Evolutionary conservation across 306 rosid genomes (phyloP), one percentile per base, ranked within the genome.

Genomic region (Cucurbita moschata): DNA sequence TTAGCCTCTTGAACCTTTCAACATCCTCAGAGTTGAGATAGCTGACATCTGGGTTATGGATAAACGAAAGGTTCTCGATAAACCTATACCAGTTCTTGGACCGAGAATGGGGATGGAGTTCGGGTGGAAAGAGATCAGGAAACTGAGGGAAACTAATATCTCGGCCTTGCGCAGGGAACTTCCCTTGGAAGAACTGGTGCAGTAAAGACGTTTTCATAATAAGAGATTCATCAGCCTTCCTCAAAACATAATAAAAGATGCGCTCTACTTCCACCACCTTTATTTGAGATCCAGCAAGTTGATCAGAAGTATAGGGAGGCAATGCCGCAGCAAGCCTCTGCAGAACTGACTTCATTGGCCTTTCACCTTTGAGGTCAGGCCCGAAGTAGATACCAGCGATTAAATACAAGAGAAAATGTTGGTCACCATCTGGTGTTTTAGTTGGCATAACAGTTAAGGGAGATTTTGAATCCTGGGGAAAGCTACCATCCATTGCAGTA

Each of bases 1-100:
- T 83, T 46, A 89, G 84, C 84, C 85, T 85, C 88, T 83, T 89
- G 77, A 87, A 92, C 82, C 90, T 85, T 62, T 86, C 88, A 62
- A 86, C 7, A 65, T 89, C 96, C 74, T 81, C 86, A 21, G 64
- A 44, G 47, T 57, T 84, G 16, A 83, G 70, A 50, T 63, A 63
- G 49, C 18, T 16, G 50, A 63, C 50, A 39, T n/a, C 70, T 40
- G 70, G 70, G 35, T 63, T 40, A 30, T 63, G 19, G 70, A 63
- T 63, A 39, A 63, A 63, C 10, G 50, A 63, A 63, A 63, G 30
- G 50, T n/a, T 63, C 1, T 63, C 70, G 7, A 63, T 38, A 39
- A 16, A 63, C 35, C 70, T 63, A 8, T 42, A 63, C 70, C 70
- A 40, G 49, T 63, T 63, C 49, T 18, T 63, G 30, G 70, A 63